Base-by-base conservation (phyloP, 163 green algal species). In the Coccomyxa subellipsoidea region DNA sequence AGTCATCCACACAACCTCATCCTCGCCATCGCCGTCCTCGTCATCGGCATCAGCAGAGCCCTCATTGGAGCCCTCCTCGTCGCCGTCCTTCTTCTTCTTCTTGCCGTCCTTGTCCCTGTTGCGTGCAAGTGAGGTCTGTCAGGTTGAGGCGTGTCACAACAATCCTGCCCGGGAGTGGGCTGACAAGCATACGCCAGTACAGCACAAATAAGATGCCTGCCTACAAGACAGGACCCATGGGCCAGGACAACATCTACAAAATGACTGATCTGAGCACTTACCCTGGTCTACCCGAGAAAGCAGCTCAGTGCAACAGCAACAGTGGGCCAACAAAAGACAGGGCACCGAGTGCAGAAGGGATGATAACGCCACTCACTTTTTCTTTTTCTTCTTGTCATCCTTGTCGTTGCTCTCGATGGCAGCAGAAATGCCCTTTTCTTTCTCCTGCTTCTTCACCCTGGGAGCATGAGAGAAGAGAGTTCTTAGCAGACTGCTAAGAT, bases 1-100 rank as follows among this genome's bases (percentile, higher is more conserved):
- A 0, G 95, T 97, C 87, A 94, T 89, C 95, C 95, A 99, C 69
- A 95, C 93, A 36, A 98, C 94, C 21, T 87, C 89, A 0, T 90
- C 89, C 18, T 90, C 89, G 0, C 81, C 86, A 25, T 90, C 84
- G 2, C 88, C 85, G 0, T n/a, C n/a, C n/a, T 92, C 91, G 10
- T 92, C 90, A 37, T 93, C 91, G 4, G 95, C 91, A 10, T 93
- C 89, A 4, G 69, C 82, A 2, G 87, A 84, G 1, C 92, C 88
- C 31, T 89, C 84, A 12, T 73, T 80, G 31, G 59, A 82, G 29
- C 25, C 88, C 12, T 54, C 31, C 69, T 38, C 80, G 25, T 71
- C 84, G 37, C 84, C 81, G 7, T 96, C 92, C 78, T 93, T 94
- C 69, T 98, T 94, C 59, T 94, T 90, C 77, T 92, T 84, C 38